Base-by-base conservation (phyloP, 2,329 filamentous ascomycete genomes). In the Acrocalymma vagum region DNA sequence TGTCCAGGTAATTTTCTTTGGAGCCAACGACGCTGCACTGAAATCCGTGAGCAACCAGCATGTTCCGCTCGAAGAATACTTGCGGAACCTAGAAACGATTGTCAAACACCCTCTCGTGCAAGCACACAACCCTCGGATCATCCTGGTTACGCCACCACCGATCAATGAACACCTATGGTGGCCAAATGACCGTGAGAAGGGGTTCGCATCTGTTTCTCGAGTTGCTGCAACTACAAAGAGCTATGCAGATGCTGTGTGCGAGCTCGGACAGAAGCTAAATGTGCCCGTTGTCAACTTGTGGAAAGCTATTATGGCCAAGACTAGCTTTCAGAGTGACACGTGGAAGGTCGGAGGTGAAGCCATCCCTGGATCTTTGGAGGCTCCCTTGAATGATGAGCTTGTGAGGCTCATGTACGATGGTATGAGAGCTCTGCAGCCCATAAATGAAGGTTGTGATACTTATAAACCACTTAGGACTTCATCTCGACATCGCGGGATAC, bases 11-110 rank as follows among this genome's bases (percentile, higher is more conserved):
- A 72, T 96, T 43, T 86, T 95, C 53, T 85, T 96, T 45, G 94
- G 94, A 13, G 90, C 94, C 55, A 97, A 99, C 65, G 94, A 97
- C 70, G 86, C 93, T 3, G 85, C 85, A 38, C 69, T 95, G 3
- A 80, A 83, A 3, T 73, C 81, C 24, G 76, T 79, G 4, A 76
- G 77, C 4, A 84, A 82, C 34, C 94, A 97, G 70, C 84, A 93
- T 66, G 81, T 97, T 6, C 82, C 89, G 1, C 70, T 96, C n/a
- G 79, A 85, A 1, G 72, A 83, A 45, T 97, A 90, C 75, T 84
- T 82, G 64, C 71, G 79, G 39, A 95, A 96, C 62, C 72, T 96
- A 31, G 77, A 70, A 50, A 76, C 74, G 17, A 90, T 97, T 55
- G 73, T 95, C 58, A 83, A 77, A 3, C 89, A 96, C 67, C 82